These are phyloP conservation scores for Gossypium lobatum DNA, from an alignment of 441 rosid species.

Conservation along the genomic window DNA sequence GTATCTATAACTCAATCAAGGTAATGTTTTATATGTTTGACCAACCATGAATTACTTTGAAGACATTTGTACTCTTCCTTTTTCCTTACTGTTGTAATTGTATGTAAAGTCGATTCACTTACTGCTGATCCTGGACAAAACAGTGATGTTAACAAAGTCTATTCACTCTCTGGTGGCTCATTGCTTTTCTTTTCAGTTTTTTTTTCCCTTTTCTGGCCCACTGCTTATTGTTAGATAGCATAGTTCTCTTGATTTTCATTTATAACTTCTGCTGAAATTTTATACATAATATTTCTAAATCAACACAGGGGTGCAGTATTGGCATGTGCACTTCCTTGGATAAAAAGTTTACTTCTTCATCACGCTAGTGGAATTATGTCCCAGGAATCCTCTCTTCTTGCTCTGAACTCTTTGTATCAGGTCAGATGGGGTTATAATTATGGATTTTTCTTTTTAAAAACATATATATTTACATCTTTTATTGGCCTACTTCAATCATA, in stretches of 20 bases:
- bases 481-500: neutral
- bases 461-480: neutral
- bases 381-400: constrained; percentile 68
- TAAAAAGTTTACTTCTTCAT: constrained; percentile 67
- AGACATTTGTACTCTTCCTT: neutral
- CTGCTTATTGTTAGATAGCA: neutral
- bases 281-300: neutral
- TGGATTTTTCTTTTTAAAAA: neutral
- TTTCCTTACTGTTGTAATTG: neutral
- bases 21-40: constrained; percentile 23
- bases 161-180: neutral
- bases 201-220: neutral
- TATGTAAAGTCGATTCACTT: neutral
- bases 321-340: constrained; percentile 86
- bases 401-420: constrained; percentile 81
- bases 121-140: neutral
- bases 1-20: constrained; percentile 66
- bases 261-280: neutral
- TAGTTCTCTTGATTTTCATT: neutral
- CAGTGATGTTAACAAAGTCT: neutral
- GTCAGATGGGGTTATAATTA: constrained; percentile 29
- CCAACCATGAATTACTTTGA: neutral
- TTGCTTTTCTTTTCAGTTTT: neutral
- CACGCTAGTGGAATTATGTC: constrained; percentile 85
- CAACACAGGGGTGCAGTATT: constrained; percentile 73